These are phyloP conservation scores for Sicyos edulis DNA, from an alignment of 306 rosid species.

Conservation along the genomic window DNA sequence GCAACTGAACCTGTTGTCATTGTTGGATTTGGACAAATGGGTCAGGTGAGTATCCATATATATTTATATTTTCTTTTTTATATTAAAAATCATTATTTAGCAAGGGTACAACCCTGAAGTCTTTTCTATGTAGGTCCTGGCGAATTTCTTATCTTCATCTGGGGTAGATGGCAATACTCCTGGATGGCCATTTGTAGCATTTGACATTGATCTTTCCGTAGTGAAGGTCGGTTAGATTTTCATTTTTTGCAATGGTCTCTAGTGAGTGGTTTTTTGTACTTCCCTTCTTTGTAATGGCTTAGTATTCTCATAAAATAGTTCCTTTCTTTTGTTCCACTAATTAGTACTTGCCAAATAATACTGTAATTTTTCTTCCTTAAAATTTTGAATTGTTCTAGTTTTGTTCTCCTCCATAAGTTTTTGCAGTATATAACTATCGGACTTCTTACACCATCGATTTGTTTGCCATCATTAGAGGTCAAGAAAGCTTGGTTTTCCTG, in stretches of 20 bases:
- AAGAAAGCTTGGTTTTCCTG: constrained; percentile 76
- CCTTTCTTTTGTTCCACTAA: neutral
- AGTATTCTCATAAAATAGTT: neutral
- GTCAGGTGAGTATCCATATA: constrained; percentile 55
- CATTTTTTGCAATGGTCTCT: neutral
- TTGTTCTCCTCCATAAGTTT: neutral
- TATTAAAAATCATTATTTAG: constrained; percentile 21
- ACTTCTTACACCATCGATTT: neutral
- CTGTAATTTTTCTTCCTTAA: neutral
- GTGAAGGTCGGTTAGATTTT: constrained; percentile 60
- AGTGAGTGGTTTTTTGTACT: neutral
- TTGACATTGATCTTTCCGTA: constrained; percentile 74
- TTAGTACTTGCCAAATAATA: neutral
- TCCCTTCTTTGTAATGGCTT: neutral
- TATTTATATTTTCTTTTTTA: constrained; percentile 9
- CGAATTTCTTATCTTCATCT: constrained; percentile 72
- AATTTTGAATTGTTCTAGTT: neutral
- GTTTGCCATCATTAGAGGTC: constrained; percentile 40
- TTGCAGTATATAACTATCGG: neutral
- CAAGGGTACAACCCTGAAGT: constrained; percentile 4
- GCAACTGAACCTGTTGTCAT: constrained; percentile 80
- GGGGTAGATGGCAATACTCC: constrained; percentile 50
- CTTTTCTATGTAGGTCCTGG: constrained; percentile 61
- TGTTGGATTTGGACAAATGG: constrained; percentile 98
- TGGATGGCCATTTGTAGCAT: constrained; percentile 77